Percentiles rank a stretch among this genome's conserved stretches.
Conservation (phyloP, 2,329 filamentous ascomycete species). For the Aspergillus pseudonomiae region DNA sequence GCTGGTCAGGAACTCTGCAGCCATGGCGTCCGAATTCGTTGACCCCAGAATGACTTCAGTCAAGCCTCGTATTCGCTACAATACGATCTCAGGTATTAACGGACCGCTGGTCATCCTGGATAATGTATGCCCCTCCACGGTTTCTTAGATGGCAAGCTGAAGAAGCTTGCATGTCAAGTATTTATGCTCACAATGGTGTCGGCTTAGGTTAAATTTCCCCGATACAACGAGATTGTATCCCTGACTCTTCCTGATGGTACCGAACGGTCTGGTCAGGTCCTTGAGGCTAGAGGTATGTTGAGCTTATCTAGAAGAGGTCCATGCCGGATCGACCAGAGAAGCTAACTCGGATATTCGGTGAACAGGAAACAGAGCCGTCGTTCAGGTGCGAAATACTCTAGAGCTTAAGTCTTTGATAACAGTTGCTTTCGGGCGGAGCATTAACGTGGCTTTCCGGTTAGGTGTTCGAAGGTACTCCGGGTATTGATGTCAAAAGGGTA, state of each 20-base stretch:
- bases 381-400: conserved; percentile 68
- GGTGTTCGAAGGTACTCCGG: conserved; percentile 96
- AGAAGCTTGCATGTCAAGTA: not conserved
- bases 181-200: conserved; percentile 20
- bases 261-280: conserved; percentile 88
- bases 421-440: conserved; percentile 12
- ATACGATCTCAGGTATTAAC: conserved; percentile 97
- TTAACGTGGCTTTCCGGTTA: conserved; percentile 47
- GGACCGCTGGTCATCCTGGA: conserved; percentile 96
- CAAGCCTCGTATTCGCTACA: conserved; percentile 83
- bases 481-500: conserved; percentile 98
- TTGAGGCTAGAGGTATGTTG: conserved; percentile 86
- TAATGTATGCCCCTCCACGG: conserved; percentile 66
- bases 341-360: conserved; percentile 21
- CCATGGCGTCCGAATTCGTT: conserved; percentile 45
- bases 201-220: conserved; percentile 88
- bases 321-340: not conserved
- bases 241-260: conserved; percentile 95
- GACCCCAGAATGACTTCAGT: conserved; percentile 56
- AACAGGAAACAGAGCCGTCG: conserved; percentile 85
- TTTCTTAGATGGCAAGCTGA: not conserved
- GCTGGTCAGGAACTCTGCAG: conserved; percentile 20
- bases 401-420: conserved; percentile 12
- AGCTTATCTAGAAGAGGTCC: not conserved
- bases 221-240: conserved; percentile 97